These are phyloP conservation scores for Globisporangium camurandrum DNA, from an alignment of 352 stramenopile species.

Conservation along the genomic window DNA sequence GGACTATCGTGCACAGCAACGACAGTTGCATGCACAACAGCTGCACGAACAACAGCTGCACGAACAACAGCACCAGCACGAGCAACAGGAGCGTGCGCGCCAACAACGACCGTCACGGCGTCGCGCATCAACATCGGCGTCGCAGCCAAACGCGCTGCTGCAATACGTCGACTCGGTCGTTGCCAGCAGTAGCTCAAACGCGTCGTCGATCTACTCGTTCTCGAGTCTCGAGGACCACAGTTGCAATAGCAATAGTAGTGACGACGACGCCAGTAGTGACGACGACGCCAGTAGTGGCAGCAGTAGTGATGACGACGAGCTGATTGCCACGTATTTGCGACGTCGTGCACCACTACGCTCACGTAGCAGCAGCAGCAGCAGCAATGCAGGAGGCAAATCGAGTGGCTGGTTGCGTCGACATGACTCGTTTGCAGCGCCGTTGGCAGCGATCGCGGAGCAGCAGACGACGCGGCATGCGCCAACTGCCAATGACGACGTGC, in stretches of 20 bases:
- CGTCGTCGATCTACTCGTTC: slow-evolving; percentile 9
- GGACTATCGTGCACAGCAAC: neutral
- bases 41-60: neutral
- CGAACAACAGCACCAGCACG: neutral
- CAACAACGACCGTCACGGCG: too few species aligned
- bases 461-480: too few species aligned
- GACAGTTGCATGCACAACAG: neutral
- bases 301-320: slow-evolving; percentile 9
- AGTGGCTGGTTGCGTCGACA: neutral
- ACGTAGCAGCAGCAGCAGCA: neutral
- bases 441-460: slow-evolving; percentile 12
- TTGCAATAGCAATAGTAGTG: slow-evolving; percentile 4
- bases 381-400: neutral
- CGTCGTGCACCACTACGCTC: slow-evolving; percentile 6
- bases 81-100: too few species aligned
- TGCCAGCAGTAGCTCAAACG: slow-evolving; percentile 3
- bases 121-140: slow-evolving; percentile 7
- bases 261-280: neutral
- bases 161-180: slow-evolving; percentile 2
- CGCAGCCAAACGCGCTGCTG: slow-evolving; percentile 1
- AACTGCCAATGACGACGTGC: too few species aligned
- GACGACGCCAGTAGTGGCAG: neutral
- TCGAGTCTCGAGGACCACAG: slow-evolving; percentile 13
- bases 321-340: slow-evolving; percentile 13
- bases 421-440: neutral